Conservation (phyloP, 768 basidiomycete species). For the Tephrocybe rancida region DNA sequence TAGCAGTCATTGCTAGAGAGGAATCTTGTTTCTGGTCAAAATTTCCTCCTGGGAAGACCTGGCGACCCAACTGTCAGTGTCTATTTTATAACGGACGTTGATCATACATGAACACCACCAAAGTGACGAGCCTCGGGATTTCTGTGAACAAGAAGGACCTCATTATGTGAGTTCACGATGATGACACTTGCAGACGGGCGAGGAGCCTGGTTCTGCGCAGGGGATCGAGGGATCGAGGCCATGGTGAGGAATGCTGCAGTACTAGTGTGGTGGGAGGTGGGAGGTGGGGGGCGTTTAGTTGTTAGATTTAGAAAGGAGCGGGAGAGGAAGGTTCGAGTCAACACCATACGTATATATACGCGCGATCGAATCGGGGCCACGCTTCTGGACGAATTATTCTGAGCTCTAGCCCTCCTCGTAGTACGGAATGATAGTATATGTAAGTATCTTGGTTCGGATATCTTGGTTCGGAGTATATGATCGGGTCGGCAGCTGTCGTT, state of each 20-base stretch:
- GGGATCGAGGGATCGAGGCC: conserved; percentile 3
- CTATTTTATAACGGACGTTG: conserved; percentile 1
- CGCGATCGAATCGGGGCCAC: not conserved
- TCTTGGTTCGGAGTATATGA: too few species aligned
- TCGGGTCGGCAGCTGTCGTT: too few species aligned
- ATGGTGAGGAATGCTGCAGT: conserved; percentile 7
- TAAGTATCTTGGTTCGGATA: too few species aligned
- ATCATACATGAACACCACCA: conserved; percentile 64
- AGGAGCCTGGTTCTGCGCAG: conserved; percentile 28
- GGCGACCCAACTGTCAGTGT: conserved; percentile 1
- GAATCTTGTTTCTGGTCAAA: conserved; percentile 61
- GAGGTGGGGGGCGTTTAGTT: not conserved
- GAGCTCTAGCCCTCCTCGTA: too few species aligned
- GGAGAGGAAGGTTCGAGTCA: conserved; percentile 2
- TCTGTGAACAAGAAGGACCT: conserved; percentile 70
- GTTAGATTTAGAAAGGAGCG: not conserved
- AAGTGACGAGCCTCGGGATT: conserved; percentile 67
- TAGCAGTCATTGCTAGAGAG: conserved; percentile 61
- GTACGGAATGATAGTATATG: too few species aligned
- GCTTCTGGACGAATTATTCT: too few species aligned
- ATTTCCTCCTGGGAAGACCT: conserved; percentile 84
- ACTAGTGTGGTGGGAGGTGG: not conserved
- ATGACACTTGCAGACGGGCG: conserved; percentile 71
- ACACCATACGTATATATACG: conserved; percentile 2
- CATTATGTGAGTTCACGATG: conserved; percentile 65